These are phyloP conservation scores for Daedaleopsis sinensis DNA, from an alignment of 768 basidiomycete species.

Conservation along the genomic window DNA sequence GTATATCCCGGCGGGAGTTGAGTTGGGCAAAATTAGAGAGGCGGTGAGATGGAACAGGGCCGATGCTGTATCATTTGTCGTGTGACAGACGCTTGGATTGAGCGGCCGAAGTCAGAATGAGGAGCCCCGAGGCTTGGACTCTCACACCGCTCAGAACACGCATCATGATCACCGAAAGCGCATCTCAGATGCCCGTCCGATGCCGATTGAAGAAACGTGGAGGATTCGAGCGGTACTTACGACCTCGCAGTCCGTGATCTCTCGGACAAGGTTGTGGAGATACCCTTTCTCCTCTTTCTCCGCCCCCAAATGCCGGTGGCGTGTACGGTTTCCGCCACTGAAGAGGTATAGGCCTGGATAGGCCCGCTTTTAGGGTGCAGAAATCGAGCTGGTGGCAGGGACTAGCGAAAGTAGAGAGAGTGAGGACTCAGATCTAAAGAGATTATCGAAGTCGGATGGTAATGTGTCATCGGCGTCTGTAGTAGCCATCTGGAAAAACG, in stretches of 20 bases:
- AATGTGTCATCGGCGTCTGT: too few relatives aligned
- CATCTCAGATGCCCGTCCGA: not conserved
- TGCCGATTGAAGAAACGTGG: not conserved
- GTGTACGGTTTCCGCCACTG: not conserved
- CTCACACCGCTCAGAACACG: not conserved
- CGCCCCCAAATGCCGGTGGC: not conserved
- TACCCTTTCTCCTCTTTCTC: not conserved
- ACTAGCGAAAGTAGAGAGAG: too few relatives aligned
- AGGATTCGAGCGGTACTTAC: not conserved
- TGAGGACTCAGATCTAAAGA: too few relatives aligned
- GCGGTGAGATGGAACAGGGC: not conserved
- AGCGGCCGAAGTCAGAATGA: not conserved
- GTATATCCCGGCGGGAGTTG: not conserved
- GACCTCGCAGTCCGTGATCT: not conserved
- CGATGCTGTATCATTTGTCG: not conserved
- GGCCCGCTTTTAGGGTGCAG: too few relatives aligned
- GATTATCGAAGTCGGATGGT: too few relatives aligned
- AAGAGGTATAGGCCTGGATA: too few relatives aligned
- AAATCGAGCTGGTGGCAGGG: too few relatives aligned
- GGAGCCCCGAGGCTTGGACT: not conserved
- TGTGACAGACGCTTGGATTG: not conserved
- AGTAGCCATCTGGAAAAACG: too few relatives aligned
- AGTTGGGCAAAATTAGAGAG: not conserved
- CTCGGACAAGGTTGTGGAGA: slow-evolving; percentile 1
- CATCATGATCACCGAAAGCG: not conserved